Base-by-base conservation (phyloP, 805 yeast species). In the Saccharomycopsis synnaedendra region DNA sequence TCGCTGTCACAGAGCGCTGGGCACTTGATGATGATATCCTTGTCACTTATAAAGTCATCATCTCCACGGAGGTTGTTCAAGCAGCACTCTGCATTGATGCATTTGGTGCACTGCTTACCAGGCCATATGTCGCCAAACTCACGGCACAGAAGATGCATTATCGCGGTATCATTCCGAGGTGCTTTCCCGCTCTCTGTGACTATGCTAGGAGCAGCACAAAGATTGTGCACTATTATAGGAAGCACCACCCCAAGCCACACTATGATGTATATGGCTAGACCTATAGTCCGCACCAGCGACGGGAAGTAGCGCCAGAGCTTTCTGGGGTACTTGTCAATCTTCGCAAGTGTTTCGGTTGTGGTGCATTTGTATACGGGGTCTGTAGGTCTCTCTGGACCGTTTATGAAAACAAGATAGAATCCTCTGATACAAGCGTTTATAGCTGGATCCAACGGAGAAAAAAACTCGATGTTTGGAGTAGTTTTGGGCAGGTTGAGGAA, bases 1-100 rank as follows among this genome's bases (percentile, higher is more conserved):
- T 78, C 85, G 34, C 82, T 66, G 55, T 82, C 87, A 64, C 97
- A 89, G 34, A 88, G 66, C 0, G 96, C 95, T 0, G 96, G 96
- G 62, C 97, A 89, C 55, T 87, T 69, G 57, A 88, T 70, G 3
- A 73, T 61, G 31, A 82, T 70, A 27, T 73, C 74, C 10, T 39
- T 41, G 19, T 41, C 51, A 36, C 32, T 41, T 9, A 41, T 27
- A 7, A 27, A 27, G 35, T 32, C 27, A 39, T 32, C 7, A 38
- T 19, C 35, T 44, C 31, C 34, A 30, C 42, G 5, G 5, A 35
- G n/a, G 33, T 50, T 42, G 5, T 35, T 34, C 1, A 59, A 63
- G 62, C 96, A 87, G 5, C 66, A 52, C n/a, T 66, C 61, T 1
- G 81, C 95, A 54, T 80, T 67, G 6, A 81, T 55, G 0, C 96